These are phyloP conservation scores for Pseudogymnoascus sp. DNA, from an alignment of 2,329 filamentous ascomycete genomes.

Conservation along the genomic window DNA sequence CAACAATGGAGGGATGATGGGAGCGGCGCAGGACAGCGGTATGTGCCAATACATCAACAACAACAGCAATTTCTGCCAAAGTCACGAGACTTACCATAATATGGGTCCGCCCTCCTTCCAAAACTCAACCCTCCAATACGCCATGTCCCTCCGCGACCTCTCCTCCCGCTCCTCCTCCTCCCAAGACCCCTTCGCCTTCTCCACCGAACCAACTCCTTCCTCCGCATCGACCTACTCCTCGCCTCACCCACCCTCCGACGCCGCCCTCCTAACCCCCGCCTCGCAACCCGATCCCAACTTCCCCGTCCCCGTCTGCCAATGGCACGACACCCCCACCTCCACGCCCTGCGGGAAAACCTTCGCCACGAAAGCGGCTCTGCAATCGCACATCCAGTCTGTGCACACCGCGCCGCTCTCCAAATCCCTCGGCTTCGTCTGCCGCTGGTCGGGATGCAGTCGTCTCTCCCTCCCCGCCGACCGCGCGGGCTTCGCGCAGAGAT, in stretches of 20 bases:
- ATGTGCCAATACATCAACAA: background rate
- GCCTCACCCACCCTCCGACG: background rate
- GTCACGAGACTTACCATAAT: conserved; percentile 6
- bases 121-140: conserved; percentile 7
- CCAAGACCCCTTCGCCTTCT: conserved; percentile 4
- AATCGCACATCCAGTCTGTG: conserved; percentile 44
- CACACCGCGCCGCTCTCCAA: conserved; percentile 43
- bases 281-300: background rate
- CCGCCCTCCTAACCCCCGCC: background rate
- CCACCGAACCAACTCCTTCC: background rate
- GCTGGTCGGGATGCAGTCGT: conserved; percentile 49
- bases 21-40: background rate
- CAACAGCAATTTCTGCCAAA: conserved; percentile 5
- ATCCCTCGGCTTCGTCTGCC: conserved; percentile 43
- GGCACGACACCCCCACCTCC: background rate
- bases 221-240: background rate
- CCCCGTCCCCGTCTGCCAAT: background rate
- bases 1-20: background rate
- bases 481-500: conserved; percentile 48
- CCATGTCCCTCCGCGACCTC: conserved; percentile 2
- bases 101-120: background rate
- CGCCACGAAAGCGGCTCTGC: conserved; percentile 38
- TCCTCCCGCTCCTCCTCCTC: background rate
- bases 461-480: conserved; percentile 24
- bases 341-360: background rate